These are phyloP conservation scores for Huntiella bhutanensis DNA, from an alignment of 2,329 filamentous ascomycete genomes.

Conservation along the genomic window DNA sequence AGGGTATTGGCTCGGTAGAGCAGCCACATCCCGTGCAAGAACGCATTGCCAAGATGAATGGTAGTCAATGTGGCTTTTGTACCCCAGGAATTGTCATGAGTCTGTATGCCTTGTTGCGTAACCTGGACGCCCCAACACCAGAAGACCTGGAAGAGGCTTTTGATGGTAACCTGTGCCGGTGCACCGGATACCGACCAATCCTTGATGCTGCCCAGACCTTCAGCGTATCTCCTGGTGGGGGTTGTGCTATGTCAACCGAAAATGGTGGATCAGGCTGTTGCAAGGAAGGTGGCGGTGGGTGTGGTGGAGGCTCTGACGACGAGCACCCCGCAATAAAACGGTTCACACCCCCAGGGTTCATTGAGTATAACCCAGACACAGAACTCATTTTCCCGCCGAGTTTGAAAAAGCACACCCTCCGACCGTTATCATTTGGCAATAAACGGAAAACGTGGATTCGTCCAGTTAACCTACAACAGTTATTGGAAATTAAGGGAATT, in stretches of 20 bases:
- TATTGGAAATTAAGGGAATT: slow-evolving; percentile 76
- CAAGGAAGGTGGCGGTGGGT: slow-evolving; percentile 43
- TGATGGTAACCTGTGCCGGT: slow-evolving; percentile 88
- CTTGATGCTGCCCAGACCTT: slow-evolving; percentile 88
- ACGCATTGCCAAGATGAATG: slow-evolving; percentile 75
- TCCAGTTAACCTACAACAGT: slow-evolving; percentile 66
- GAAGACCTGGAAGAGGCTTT: slow-evolving; percentile 89
- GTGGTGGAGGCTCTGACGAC: slow-evolving; percentile 39
- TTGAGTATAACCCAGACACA: slow-evolving; percentile 83
- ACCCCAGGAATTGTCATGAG: slow-evolving; percentile 98
- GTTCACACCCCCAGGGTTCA: slow-evolving; percentile 79
- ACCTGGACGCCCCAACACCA: slow-evolving; percentile 58
- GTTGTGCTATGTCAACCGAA: slow-evolving; percentile 29
- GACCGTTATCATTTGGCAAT: slow-evolving; percentile 74
- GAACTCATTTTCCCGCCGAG: slow-evolving; percentile 86
- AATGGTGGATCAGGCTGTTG: slow-evolving; percentile 43
- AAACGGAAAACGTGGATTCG: slow-evolving; percentile 89
- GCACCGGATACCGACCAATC: slow-evolving; percentile 88
- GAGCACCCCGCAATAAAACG: slow-evolving; percentile 35
- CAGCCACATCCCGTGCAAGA: slow-evolving; percentile 80
- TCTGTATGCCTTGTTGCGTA: slow-evolving; percentile 77
- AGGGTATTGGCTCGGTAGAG: slow-evolving; percentile 81
- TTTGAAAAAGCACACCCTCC: slow-evolving; percentile 65
- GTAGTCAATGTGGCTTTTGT: slow-evolving; percentile 86
- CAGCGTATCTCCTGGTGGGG: slow-evolving; percentile 28